A percentile compares a stretch with the other conserved stretches of the same genome.
Conservation (phyloP, 2,329 filamentous ascomycete species). For the Colletotrichum truncatum region DNA sequence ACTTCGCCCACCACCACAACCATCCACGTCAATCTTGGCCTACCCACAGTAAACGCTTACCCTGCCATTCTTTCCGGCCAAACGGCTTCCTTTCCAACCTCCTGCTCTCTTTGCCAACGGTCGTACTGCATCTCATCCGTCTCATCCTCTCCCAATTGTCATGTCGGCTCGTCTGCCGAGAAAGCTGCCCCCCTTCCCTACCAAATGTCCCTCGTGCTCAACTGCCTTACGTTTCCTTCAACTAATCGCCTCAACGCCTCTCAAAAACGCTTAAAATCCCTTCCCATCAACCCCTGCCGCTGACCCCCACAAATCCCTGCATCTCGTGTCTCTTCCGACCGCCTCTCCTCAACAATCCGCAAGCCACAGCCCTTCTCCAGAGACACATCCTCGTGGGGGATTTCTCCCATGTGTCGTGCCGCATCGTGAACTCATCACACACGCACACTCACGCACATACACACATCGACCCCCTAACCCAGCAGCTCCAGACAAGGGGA, state of each 20-base stretch:
- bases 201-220: not conserved
- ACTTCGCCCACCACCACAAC: not conserved
- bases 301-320: constrained; percentile 21
- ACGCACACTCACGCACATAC: not conserved
- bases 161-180: constrained; percentile 12
- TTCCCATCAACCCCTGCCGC: not conserved
- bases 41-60: not conserved
- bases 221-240: not conserved
- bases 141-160: not conserved
- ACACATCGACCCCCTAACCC: not conserved
- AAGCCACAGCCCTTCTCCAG: constrained; percentile 9
- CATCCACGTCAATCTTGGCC: not conserved
- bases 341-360: constrained; percentile 23
- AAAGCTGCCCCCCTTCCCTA: not conserved
- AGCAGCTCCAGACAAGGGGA: not conserved
- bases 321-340: constrained; percentile 14
- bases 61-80: constrained; percentile 2
- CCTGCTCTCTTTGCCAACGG: not conserved
- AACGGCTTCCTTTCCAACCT: not conserved
- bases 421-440: constrained; percentile 10
- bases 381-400: constrained; percentile 7
- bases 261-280: not conserved
- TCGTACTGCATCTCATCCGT: not conserved
- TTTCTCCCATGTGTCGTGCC: not conserved
- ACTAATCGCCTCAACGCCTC: not conserved